Conservation (phyloP, 257 asterid species). For the Ilex aquifolium region DNA sequence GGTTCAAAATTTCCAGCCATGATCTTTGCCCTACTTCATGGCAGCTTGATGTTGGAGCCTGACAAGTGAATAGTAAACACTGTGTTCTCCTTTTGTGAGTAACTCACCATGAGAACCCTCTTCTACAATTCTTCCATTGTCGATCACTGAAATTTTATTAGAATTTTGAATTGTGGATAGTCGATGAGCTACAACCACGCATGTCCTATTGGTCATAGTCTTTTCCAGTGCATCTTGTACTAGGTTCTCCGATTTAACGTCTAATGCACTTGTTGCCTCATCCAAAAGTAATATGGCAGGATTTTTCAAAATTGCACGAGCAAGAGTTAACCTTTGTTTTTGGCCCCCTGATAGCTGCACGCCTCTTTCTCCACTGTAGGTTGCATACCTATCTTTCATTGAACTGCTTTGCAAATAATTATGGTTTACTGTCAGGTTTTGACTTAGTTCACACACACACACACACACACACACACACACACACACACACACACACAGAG, state of each 20-base stretch:
- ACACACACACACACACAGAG: no score
- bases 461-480: no score
- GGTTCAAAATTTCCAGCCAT: no score
- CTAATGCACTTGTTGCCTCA: constrained; percentile 25
- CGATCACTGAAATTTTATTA: constrained; percentile 31
- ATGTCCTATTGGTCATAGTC: constrained; percentile 48
- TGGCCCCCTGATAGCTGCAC: constrained; percentile 57
- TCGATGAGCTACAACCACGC: constrained; percentile 45
- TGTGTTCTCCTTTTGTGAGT: constrained; percentile 31
- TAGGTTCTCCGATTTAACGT: constrained; percentile 34
- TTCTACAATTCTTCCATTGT: constrained; percentile 41
- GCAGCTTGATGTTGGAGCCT: constrained; percentile 27
- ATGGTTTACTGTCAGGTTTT: no score
- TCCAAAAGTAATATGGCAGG: constrained; percentile 32
- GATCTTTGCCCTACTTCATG: background rate
- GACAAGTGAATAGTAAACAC: constrained; percentile 35
- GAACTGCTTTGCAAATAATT: constrained; percentile 16
- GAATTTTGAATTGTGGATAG: constrained; percentile 46
- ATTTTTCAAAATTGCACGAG: constrained; percentile 42
- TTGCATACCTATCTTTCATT: constrained; percentile 47
- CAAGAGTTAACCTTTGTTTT: constrained; percentile 51
- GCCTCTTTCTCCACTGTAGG: constrained; percentile 50
- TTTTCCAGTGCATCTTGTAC: constrained; percentile 53
- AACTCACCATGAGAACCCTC: constrained; percentile 38
- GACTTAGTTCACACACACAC: no score